These are phyloP conservation scores for Carpinus viminea DNA, from an alignment of 306 rosid species.

Conservation along the genomic window DNA sequence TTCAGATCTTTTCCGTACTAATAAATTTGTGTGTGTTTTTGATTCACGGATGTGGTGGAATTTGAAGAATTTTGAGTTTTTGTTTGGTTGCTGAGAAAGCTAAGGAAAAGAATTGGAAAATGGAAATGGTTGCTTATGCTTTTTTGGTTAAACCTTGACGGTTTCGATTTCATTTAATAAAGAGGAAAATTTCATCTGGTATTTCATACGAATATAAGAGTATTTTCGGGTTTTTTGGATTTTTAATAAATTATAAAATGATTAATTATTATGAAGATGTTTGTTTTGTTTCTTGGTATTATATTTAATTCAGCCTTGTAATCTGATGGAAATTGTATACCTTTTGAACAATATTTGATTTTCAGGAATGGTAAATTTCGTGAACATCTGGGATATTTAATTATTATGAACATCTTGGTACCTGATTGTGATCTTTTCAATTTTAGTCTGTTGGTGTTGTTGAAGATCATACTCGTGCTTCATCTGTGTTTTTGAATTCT, in stretches of 20 bases:
- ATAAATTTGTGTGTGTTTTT: neutral
- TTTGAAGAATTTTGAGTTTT: neutral
- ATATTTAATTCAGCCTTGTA: too few species aligned
- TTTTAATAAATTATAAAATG: neutral
- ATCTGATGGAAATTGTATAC: too few species aligned
- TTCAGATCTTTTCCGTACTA: neutral
- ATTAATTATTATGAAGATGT: neutral
- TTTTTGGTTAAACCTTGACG: neutral
- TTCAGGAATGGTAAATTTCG: too few species aligned
- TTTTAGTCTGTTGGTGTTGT: too few species aligned
- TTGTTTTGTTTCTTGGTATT: too few species aligned
- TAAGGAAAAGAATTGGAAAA: neutral
- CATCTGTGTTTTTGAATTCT: too few species aligned
- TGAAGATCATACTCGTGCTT: too few species aligned
- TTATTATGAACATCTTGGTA: too few species aligned
- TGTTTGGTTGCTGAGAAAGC: slow-evolving; percentile 9
- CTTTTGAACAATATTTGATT: too few species aligned
- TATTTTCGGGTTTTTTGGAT: too few species aligned
- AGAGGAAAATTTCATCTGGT: neutral
- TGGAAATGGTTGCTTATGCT: neutral
- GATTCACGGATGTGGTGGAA: neutral
- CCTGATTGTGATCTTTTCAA: too few species aligned
- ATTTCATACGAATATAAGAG: neutral
- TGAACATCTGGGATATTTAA: too few species aligned
- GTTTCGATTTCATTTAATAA: neutral